These are phyloP conservation scores for Lentinula guzmanii DNA, from an alignment of 768 basidiomycete genomes.

Conservation along the genomic window DNA sequence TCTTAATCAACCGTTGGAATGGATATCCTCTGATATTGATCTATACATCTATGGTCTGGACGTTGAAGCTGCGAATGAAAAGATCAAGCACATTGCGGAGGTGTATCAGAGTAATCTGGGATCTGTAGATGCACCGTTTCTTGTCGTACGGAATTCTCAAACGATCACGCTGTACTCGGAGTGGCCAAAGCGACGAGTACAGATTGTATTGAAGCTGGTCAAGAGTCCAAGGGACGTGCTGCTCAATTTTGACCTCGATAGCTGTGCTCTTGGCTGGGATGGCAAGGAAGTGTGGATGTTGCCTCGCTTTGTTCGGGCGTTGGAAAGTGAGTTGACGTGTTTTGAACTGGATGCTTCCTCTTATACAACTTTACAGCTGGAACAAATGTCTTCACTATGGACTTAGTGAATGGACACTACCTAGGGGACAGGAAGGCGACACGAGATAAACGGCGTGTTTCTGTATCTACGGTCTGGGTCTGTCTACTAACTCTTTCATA, in stretches of 20 bases:
- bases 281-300: slow-evolving; percentile 11
- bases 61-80: slow-evolving; percentile 9
- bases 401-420: slow-evolving; percentile 12
- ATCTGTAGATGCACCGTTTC: slow-evolving; percentile 8
- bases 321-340: slow-evolving; percentile 10
- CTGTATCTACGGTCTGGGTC: too few species aligned
- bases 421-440: slow-evolving; percentile 12
- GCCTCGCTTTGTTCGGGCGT: slow-evolving; percentile 10
- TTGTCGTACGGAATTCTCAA: slow-evolving; percentile 13
- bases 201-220: slow-evolving; percentile 14
- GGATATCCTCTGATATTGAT: slow-evolving; percentile 13
- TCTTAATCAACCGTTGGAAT: slow-evolving; percentile 5
- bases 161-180: slow-evolving; percentile 12
- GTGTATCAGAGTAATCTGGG: slow-evolving; percentile 9
- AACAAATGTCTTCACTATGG: slow-evolving; percentile 13
- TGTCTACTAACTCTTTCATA: background rate
- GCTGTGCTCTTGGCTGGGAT: slow-evolving; percentile 12
- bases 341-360: background rate
- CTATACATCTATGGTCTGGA: slow-evolving; percentile 11
- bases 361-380: slow-evolving; percentile 2
- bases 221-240: slow-evolving; percentile 10
- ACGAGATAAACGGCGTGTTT: slow-evolving; percentile 9
- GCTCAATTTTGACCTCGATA: slow-evolving; percentile 13
- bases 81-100: slow-evolving; percentile 10
- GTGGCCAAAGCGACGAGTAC: slow-evolving; percentile 12